A percentile compares a stretch with the other conserved stretches of the same genome.
Conservation (phyloP, 1,139 yeast genomes). For the Debaryomycetaceae sp. region DNA sequence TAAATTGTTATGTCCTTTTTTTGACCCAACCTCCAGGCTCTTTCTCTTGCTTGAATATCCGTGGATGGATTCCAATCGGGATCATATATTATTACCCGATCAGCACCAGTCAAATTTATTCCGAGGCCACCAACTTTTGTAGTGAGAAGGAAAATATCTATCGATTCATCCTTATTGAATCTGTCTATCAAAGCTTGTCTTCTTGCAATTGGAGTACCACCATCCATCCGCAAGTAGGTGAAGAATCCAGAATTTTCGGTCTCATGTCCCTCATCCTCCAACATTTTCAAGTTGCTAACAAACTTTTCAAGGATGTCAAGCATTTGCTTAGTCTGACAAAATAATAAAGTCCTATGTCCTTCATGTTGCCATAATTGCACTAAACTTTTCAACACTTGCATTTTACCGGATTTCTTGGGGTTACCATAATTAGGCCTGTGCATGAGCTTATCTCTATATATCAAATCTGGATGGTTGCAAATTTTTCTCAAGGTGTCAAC, state of each 20-base stretch:
- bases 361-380: constrained; percentile 74
- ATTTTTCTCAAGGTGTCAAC: constrained; percentile 87
- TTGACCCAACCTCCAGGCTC: constrained; percentile 98
- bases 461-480: constrained; percentile 93
- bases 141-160: constrained; percentile 72
- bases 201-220: constrained; percentile 74
- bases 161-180: constrained; percentile 61
- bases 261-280: constrained; percentile 18
- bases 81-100: constrained; percentile 87
- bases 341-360: constrained; percentile 74
- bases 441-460: constrained; percentile 49
- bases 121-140: constrained; percentile 97
- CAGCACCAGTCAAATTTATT: constrained; percentile 91
- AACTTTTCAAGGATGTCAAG: constrained; percentile 75
- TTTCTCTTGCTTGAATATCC: constrained; percentile 91
- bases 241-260: constrained; percentile 15
- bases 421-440: constrained; percentile 55
- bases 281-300: constrained; percentile 35
- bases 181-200: constrained; percentile 78
- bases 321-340: constrained; percentile 94
- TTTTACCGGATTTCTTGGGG: constrained; percentile 76
- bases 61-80: constrained; percentile 99
- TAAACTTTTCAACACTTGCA: constrained; percentile 81
- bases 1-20: constrained; percentile 91
- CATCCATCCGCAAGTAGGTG: constrained; percentile 85